Conservation (phyloP, 305 asterid species). For the Coffea humblotiana region DNA sequence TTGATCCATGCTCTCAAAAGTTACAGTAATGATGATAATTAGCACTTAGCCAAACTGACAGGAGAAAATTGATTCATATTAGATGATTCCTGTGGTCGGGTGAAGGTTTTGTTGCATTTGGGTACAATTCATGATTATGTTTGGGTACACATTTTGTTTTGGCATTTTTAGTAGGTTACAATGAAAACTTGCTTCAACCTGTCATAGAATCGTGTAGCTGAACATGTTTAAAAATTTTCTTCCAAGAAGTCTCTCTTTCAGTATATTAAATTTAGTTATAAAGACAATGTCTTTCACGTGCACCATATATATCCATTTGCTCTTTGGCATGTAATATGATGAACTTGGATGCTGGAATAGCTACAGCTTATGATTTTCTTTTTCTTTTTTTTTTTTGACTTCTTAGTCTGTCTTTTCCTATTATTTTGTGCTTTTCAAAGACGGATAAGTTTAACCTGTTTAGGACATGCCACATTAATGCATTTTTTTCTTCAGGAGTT, state of each 20-base stretch:
- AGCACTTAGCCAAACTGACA: background rate
- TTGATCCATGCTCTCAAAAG: background rate
- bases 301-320: background rate
- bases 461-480: background rate
- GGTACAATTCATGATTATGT: background rate
- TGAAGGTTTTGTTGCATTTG: background rate
- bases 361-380: background rate
- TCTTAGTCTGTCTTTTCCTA: background rate
- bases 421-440: background rate
- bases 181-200: background rate
- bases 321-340: background rate
- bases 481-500: slow-evolving; percentile 46
- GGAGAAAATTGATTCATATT: background rate
- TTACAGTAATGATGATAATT: background rate
- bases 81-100: background rate
- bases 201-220: too few species aligned
- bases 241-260: background rate
- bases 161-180: background rate
- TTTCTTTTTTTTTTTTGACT: background rate
- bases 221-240: too few species aligned
- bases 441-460: background rate
- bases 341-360: background rate
- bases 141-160: background rate
- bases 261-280: too few species aligned
- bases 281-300: background rate